Evolutionary conservation across 169 alveolate species (phyloP).

Genomic region (Babesia gibsoni): DNA sequence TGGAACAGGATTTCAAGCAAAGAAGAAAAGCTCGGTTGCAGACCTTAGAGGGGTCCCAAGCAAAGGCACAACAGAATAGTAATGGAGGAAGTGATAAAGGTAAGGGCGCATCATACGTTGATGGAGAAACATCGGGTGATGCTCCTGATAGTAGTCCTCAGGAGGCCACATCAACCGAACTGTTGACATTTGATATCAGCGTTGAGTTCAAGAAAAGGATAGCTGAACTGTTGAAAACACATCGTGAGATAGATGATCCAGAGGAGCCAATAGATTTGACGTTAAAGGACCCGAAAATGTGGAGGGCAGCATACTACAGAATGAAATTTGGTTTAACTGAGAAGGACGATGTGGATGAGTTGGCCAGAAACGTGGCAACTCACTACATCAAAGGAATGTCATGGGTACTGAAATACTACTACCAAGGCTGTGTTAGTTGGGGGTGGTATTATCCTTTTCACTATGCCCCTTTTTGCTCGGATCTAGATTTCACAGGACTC

Average conservation of each 20-base stretch:
- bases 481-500: slow-evolving; percentile 77
- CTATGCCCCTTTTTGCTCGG: slow-evolving; percentile 98
- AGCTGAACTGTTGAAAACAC: slow-evolving; percentile 29
- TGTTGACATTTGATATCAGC: not conserved
- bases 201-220: slow-evolving; percentile 26
- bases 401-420: slow-evolving; percentile 91
- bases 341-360: slow-evolving; percentile 11
- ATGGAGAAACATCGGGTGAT: not conserved
- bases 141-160: not conserved
- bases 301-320: slow-evolving; percentile 58
- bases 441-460: slow-evolving; percentile 98
- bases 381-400: slow-evolving; percentile 93
- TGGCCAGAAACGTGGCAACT: slow-evolving; percentile 59
- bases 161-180: not conserved
- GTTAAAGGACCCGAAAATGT: slow-evolving; percentile 49
- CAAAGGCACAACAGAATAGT: not conserved
- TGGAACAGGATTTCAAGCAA: slow-evolving; percentile 80
- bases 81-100: not conserved
- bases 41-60: not conserved
- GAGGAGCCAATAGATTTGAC: slow-evolving; percentile 62
- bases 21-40: slow-evolving; percentile 68
- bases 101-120: not conserved
- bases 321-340: slow-evolving; percentile 36
- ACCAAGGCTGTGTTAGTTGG: slow-evolving; percentile 95
- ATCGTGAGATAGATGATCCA: slow-evolving; percentile 37